Percentiles rank a stretch among this genome's conserved stretches.
phyloP scores from a whole-genome alignment of 2,329 filamentous ascomycete genomes.

The Aciculosporium take region DNA sequence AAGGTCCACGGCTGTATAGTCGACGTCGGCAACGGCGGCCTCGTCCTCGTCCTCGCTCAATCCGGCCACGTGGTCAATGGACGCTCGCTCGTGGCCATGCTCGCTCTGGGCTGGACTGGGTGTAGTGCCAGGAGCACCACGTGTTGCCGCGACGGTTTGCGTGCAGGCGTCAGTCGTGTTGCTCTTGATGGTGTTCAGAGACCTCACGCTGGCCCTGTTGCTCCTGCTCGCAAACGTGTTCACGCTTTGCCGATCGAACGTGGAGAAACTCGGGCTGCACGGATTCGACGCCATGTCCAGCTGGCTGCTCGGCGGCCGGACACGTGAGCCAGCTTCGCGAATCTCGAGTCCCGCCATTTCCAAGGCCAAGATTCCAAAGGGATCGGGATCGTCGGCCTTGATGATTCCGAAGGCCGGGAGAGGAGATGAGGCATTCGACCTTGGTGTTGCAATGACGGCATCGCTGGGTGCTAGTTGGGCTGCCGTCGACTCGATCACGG shows the following conservation, averaged over 20 bases:
- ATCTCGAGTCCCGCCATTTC: constrained; percentile 84
- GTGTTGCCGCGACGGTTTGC: constrained; percentile 37
- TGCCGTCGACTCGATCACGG: constrained; percentile 48
- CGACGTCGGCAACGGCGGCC: constrained; percentile 28
- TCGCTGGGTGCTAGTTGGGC: constrained; percentile 64
- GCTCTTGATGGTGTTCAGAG: constrained; percentile 52
- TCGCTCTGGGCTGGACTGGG: constrained; percentile 41
- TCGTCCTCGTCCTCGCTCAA: constrained; percentile 9
- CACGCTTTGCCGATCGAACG: constrained; percentile 50
- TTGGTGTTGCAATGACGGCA: constrained; percentile 38
- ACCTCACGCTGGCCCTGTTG: constrained; percentile 63
- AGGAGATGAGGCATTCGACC: constrained; percentile 21
- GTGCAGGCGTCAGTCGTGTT: constrained; percentile 57
- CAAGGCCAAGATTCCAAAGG: constrained; percentile 80
- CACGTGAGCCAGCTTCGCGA: constrained; percentile 62
- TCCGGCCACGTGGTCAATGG: constrained; percentile 23
- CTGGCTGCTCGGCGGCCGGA: constrained; percentile 59
- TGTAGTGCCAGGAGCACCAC: constrained; percentile 37
- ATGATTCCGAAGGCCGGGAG: constrained; percentile 60
- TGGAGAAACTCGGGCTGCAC: constrained; percentile 53
- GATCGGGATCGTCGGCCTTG: constrained; percentile 69
- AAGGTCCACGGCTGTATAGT: constrained; percentile 45
- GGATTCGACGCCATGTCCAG: constrained; percentile 73
- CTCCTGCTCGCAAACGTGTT: constrained; percentile 48
- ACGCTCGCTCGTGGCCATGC: constrained; percentile 30